Evolutionary conservation across 306 rosid genomes (phyloP), one percentile per base, ranked within the genome.

Genomic region (Corylus heterophylla): DNA sequence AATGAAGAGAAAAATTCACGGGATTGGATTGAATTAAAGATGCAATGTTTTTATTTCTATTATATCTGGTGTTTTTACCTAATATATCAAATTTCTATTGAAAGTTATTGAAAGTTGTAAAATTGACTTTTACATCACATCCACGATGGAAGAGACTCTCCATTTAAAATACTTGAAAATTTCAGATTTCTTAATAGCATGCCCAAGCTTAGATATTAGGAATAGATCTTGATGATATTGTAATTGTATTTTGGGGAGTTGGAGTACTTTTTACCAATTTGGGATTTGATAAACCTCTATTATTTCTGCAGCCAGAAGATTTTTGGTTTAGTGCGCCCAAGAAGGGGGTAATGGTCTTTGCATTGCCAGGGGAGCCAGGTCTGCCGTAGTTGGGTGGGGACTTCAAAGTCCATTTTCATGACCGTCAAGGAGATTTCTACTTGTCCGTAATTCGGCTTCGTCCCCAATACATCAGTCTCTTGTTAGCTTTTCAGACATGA

Each of bases 281-380:
- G 8, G 11, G 74, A 39, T 73, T 71, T 64, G 68, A 80, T 66
- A 29, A n/a, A 7, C 71, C 51, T 64, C 5, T 54, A 52, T 27
- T 70, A 73, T 78, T 39, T 73, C 63, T 76, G 84, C 90, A 96
- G 99, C 90, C 98, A 20, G 98, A 96, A 81, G 99, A 93, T 81
- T 89, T 83, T 90, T 96, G 97, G 98, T 96, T 93, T 80, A 83
- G 90, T 86, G 98, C 99, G 6, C 97, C 99, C 64, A 96, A 96
- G 90, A 93, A 96, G 87, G 98, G 99, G 75, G 92, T 93, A 68
- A 93, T 96, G 97, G 99, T 96, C 80, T 96, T 96, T 81, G 98
- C 96, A 5, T 81, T 93, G 84, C 99, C 97, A 2, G 99, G 99
- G 84, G 98, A 96, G 82, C 98, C 97, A 27, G 99, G 99, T 81